phyloP scores from a whole-genome alignment of 768 basidiomycete species.

The Lactifluus hygrophoroides region DNA sequence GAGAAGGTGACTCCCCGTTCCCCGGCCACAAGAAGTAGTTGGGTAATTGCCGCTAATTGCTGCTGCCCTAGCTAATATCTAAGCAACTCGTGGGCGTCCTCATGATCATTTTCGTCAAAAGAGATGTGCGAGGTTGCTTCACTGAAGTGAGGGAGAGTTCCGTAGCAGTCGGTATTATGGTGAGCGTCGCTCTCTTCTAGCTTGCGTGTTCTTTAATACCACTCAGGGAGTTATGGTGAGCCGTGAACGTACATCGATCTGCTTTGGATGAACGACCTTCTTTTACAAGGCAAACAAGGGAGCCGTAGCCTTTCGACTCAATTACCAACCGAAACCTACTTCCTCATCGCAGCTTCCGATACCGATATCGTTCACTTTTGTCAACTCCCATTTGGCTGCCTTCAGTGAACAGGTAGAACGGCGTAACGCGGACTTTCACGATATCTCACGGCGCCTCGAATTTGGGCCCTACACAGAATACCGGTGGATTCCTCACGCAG shows the following conservation, averaged over 20 bases:
- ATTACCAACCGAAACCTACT: conserved; percentile 39
- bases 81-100: conserved; percentile 82
- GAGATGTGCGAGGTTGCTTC: conserved; percentile 40
- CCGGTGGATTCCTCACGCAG: neutral
- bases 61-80: conserved; percentile 45
- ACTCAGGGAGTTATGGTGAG: conserved; percentile 11
- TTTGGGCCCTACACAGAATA: conserved; percentile 36
- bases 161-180: conserved; percentile 73
- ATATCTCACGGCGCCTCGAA: conserved; percentile 48
- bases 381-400: conserved; percentile 78
- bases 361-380: conserved; percentile 55
- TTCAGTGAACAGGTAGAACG: conserved; percentile 72
- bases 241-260: neutral
- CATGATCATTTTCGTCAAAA: conserved; percentile 60
- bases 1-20: conserved; percentile 43
- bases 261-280: neutral
- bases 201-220: neutral
- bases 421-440: conserved; percentile 67
- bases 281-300: conserved; percentile 75
- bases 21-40: neutral
- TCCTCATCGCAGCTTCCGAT: conserved; percentile 23
- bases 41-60: neutral
- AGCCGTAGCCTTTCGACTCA: conserved; percentile 55
- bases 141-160: conserved; percentile 41
- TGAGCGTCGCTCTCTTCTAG: conserved; percentile 24